Evolutionary conservation across 2,329 filamentous ascomycete species (phyloP).

Genomic region (Beauveria australis): DNA sequence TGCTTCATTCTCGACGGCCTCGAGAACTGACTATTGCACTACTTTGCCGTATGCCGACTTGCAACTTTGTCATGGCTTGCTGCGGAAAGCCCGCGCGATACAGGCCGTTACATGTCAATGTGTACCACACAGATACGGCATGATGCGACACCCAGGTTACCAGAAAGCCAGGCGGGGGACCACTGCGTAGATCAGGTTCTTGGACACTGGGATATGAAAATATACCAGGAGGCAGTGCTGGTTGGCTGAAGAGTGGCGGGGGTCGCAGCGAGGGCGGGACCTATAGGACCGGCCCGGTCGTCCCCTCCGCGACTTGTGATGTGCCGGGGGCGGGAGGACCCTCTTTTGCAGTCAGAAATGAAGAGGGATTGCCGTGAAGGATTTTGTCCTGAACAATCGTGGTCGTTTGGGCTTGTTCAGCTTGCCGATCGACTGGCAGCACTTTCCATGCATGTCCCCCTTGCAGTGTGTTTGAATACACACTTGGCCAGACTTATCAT

Average conservation of each 20-base stretch:
- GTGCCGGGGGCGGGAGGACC: not conserved
- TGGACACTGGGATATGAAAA: not conserved
- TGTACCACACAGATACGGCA: not conserved
- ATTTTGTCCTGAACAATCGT: not conserved
- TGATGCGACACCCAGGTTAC: no score
- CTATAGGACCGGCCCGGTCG: not conserved
- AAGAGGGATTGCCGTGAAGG: not conserved
- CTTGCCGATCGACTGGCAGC: not conserved
- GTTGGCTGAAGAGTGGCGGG: not conserved
- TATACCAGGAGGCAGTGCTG: not conserved
- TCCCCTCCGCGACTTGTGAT: not conserved
- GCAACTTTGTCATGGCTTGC: not conserved
- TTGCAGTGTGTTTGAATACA: not conserved
- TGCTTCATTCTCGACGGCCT: not conserved
- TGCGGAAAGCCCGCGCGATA: not conserved
- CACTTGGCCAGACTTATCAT: no score
- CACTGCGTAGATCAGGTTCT: no score
- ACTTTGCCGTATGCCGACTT: no score
- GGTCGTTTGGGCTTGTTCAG: not conserved
- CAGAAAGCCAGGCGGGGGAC: not conserved
- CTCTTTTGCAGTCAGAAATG: not conserved
- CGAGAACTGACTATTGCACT: not conserved
- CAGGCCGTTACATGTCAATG: not conserved
- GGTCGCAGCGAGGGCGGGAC: not conserved
- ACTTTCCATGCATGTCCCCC: not conserved